Evolutionary conservation across 2,329 filamentous ascomycete species (phyloP), one percentile per base, ranked within the genome.

Genomic region (Fusarium paranaense): DNA sequence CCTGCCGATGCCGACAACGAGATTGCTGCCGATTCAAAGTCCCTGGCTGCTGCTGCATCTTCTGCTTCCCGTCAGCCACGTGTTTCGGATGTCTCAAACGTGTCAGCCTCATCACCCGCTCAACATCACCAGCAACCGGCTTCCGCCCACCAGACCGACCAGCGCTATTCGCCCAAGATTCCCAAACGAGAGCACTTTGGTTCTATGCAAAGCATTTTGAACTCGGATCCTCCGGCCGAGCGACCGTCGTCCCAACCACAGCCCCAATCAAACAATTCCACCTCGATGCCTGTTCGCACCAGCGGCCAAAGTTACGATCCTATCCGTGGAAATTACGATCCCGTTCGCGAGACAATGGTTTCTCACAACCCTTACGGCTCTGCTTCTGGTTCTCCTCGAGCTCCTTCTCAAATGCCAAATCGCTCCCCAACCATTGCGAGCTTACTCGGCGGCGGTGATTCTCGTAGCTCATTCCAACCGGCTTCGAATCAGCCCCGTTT

Each of bases 231-330:
- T 20, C 73, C 84, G 2, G 61, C 30, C 10, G 72, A 75, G 32
- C 72, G 69, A 20, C 63, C 76, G 35, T 70, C 71, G 25, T 76
- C 77, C 1, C 77, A 76, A 25, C 70, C 74, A 5, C 70, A 74
- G 38, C 54, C 76, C 22, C 73, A 72, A 32, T 45, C 59, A 86
- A 85, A 69, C 85, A 86, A 62, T 83, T 87, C 66, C 85, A 72
- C 82, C 71, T 69, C 85, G 50, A 79, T 84, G 20, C 86, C 87
- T 10, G 84, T 87, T 58, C 86, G 92, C 59, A 91, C 92, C 16
- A 93, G 93, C 78, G 93, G 95, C 50, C 94, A 95, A 79, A 94
- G 93, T 78, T 98, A 97, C 83, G 95, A 98, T 81, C 95, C 95
- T 1, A 95, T 98, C 73, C 90, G 95, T 56, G 94, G 93, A n/a